phyloP scores from a whole-genome alignment of 768 basidiomycete genomes.

The Naganishia vaughanmartiniae region DNA sequence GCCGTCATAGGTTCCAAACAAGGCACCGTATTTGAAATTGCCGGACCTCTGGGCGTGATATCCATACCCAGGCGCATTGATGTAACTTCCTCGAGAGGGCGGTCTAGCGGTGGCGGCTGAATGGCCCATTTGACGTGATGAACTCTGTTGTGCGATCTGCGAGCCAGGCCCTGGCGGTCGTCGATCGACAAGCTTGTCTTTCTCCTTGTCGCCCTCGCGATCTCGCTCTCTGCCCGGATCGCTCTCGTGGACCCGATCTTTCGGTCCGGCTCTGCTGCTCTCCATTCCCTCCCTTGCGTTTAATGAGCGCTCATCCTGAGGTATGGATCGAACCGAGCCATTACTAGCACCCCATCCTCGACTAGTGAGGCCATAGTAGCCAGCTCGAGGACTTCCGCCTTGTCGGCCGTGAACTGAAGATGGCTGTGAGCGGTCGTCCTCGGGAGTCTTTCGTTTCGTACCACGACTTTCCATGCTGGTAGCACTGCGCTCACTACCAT shows the following conservation, averaged over 20 bases:
- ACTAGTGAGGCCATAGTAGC: constrained; percentile 5
- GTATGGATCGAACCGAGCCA: background rate
- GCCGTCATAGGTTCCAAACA: constrained; percentile 25
- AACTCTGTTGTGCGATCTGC: constrained; percentile 12
- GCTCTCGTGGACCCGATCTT: background rate
- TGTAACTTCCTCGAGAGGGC: constrained; percentile 11
- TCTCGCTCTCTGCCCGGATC: background rate
- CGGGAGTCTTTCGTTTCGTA: constrained; percentile 41
- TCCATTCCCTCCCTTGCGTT: background rate
- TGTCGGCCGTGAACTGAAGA: background rate
- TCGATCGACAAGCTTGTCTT: constrained; percentile 23
- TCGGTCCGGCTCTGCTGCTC: background rate
- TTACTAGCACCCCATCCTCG: constrained; percentile 14
- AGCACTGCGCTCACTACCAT: constrained; percentile 8
- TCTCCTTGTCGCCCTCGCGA: constrained; percentile 17
- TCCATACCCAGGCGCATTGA: constrained; percentile 13
- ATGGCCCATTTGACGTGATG: constrained; percentile 2
- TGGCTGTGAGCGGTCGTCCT: background rate
- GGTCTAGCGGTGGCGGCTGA: background rate
- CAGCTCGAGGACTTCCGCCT: constrained; percentile 10
- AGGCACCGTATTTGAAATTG: constrained; percentile 25
- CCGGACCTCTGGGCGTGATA: constrained; percentile 14
- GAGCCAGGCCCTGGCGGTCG: constrained; percentile 19
- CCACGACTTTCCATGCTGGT: constrained; percentile 39
- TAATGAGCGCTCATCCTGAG: background rate